Base-by-base conservation (phyloP, 495 filamentous ascomycete species). In the Penicillium bialowiezense region DNA sequence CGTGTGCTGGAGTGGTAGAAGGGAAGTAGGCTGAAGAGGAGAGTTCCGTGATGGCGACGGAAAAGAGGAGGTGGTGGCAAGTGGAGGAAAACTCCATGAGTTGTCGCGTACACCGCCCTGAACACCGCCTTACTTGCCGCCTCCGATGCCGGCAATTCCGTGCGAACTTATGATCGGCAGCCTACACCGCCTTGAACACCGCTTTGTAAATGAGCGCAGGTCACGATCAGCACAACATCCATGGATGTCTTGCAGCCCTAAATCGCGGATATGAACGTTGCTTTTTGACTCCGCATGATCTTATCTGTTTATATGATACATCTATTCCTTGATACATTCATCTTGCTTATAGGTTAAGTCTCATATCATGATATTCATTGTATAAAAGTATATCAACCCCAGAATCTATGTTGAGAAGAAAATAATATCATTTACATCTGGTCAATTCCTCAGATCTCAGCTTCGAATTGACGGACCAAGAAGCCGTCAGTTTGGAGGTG, bases 391-490 rank as follows among this genome's bases (percentile, higher is more conserved):
- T 26, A 18, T 24, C n/a, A 44, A 24, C n/a, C 2, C 5, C 6
- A 4, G 19, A 41, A 14, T 43, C 20, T 1, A 29, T 37, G 33
- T 15, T 32, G 13, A 48, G 20, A 5, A n/a, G 33, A 18, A 38
- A 15, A 29, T 10, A 15, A 20, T 7, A 31, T 13, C 3, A 48
- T 7, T 8, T 26, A 26, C 8, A 8, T 26, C 23, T 2, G 18
- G 8, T 28, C 17, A 15, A 42, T 10, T 14, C 15, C 36, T 61
- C 49, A 74, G 2, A 63, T 53, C 12, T 70, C 63, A 14, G 73
- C 62, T 56, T 95, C 90, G 61, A 85, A 87, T 50, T 82, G 76
- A 49, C 93, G 77, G 13, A 97, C 85, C 44, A 90, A 64, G 41
- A 96, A 73, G 2, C 86, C 86, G 58, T 82, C 80, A 19, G 76